Evolutionary conservation across 2,329 filamentous ascomycete species (phyloP), one percentile per base, ranked within the genome.

Genomic region (Aspergillus ibericus): DNA sequence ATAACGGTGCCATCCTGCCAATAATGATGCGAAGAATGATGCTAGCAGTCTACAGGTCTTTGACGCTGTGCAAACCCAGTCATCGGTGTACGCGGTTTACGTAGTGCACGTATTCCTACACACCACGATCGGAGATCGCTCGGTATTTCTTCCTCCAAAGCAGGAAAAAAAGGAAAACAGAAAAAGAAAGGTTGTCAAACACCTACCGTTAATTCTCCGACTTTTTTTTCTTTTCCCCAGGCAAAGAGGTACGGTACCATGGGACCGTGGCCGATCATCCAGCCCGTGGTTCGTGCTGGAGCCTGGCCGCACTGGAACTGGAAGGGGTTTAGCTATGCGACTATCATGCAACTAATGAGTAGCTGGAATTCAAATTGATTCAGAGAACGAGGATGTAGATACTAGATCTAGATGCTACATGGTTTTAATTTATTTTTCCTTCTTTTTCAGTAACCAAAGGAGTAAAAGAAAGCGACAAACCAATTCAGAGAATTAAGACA

Each of bases 251-350:
- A 12, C 7, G 27, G 44, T 44, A 29, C 51, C 51, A 53, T 40
- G 51, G 29, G 51, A 53, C 51, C 38, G 51, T 53, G 51, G 51
- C 36, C 36, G 51, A 53, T 53, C 51, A 29, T 44, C 34, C 51
- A 53, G 18, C 36, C 51, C 38, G 40, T 53, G 51, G 51, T 53
- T 53, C 36, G 36, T 53, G 51, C 51, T 44, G 25, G 50, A 35
- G 22, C 22, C 51, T 44, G 25, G 29, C 29, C 29, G 29, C 10
- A 32, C 29, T 32, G 29, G 29, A 32, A 10, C 29, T 32, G 29
- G 29, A 32, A 10, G 7, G 10, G 29, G 29, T n/a, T 32, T 51
- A 42, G 38, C 38, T 42, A 42, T 47, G 5, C 42, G 13, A 46
- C 42, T 27, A 47, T 25, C 42, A 47, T 47, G 42, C 42, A 47